Conservation (phyloP, 2,329 filamentous ascomycete species). For the Trichoderma koningii region DNA sequence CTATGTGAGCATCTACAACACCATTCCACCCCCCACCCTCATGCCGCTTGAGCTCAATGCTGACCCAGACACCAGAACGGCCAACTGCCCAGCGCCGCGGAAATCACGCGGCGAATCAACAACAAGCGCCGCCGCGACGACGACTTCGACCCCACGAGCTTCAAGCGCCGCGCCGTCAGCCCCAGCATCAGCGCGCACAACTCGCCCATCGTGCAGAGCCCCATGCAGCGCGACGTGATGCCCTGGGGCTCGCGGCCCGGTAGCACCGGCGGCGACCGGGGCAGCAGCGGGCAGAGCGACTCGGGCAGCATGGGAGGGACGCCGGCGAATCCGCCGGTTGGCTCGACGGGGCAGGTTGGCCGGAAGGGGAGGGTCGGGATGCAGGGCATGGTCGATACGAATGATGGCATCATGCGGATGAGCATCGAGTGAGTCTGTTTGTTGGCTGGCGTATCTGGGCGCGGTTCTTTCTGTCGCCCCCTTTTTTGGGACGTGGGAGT, state of each 20-base stretch:
- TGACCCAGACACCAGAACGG: slow-evolving; percentile 30
- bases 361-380: slow-evolving; percentile 70
- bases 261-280: slow-evolving; percentile 58
- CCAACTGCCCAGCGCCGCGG: slow-evolving; percentile 64
- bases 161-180: slow-evolving; percentile 89
- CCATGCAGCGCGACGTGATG: slow-evolving; percentile 69
- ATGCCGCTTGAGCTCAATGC: not conserved
- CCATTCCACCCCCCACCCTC: no score
- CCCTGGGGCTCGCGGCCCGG: slow-evolving; percentile 73
- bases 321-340: slow-evolving; percentile 40
- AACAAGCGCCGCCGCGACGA: slow-evolving; percentile 86
- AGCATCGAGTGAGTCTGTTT: slow-evolving; percentile 71
- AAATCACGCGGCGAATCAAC: slow-evolving; percentile 76
- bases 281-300: slow-evolving; percentile 56
- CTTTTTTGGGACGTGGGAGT: not conserved
- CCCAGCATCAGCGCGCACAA: slow-evolving; percentile 90
- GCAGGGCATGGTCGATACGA: slow-evolving; percentile 95
- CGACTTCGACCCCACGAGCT: slow-evolving; percentile 82
- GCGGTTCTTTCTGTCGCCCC: not conserved
- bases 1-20: slow-evolving; percentile 39
- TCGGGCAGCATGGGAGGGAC: slow-evolving; percentile 46
- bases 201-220: slow-evolving; percentile 84
- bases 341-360: slow-evolving; percentile 48
- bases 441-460: not conserved
- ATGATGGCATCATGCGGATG: slow-evolving; percentile 94